Base-by-base conservation (phyloP, 495 filamentous ascomycete genomes). In the Glarea lozoyensis region DNA sequence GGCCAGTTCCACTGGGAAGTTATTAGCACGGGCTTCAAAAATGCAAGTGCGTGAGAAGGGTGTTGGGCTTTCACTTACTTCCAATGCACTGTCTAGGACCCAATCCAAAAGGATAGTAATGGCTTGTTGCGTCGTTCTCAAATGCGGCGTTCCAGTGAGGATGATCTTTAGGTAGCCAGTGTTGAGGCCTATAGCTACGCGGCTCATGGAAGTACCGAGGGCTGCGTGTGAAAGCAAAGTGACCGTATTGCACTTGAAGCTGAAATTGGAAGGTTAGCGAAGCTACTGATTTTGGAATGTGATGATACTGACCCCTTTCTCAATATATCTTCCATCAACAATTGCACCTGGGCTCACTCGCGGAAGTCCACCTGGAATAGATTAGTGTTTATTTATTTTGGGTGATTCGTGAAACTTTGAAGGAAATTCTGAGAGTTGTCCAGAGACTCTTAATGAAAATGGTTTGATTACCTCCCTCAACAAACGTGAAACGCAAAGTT, bases 251-350 rank as follows among this genome's bases (percentile, higher is more conserved):
- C 0, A 48, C 44, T 2, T 22, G n/a, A 9, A 43, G 19, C 49
- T 52, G n/a, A 7, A 7, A 29, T 29, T 29, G 7, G n/a, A 29
- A 29, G 25, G 25, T 29, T 29, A 29, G 25, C 7, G 25, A 29
- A 29, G n/a, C 25, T 7, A 29, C 7, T 29, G 7, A 29, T 7
- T n/a, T 7, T n/a, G n/a, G n/a, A 29, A n/a, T 29, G n/a, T n/a
- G n/a, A 29, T n/a, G 7, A 29, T n/a, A 37, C 56, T 40, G 43
- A 56, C 53, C 10, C 53, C 56, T 15, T 48, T 56, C 9, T 46
- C 24, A 10, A 59, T 46, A 23, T 52, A 59, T 12, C 39, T 23
- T 5, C 56, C 53, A 13, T 53, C 56, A 4, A 59, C 50, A 17
- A 20, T 36, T 10, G 56, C 45, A 11, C 53, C 56, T 3, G 56